A percentile compares a stretch with the other conserved stretches of the same genome.
phyloP scores from a whole-genome alignment of 805 yeast species.

The Starmerella davenportii region DNA sequence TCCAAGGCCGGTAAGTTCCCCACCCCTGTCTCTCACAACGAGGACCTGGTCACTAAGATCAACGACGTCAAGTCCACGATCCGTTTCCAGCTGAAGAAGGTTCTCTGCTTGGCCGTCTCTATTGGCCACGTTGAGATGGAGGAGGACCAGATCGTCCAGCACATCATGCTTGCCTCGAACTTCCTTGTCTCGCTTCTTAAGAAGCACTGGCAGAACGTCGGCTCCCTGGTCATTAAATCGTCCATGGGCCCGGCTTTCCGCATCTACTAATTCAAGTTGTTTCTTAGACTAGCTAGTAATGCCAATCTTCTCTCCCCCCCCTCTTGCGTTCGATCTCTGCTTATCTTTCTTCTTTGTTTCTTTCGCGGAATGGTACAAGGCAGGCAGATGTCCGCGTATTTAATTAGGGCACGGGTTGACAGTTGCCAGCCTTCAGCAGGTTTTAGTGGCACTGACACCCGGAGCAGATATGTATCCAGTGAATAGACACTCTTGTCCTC shows the following conservation, averaged over 20 bases:
- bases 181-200: slow-evolving; percentile 96
- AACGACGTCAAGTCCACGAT: slow-evolving; percentile 97
- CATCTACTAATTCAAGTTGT: slow-evolving; percentile 75
- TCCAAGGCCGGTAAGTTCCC: slow-evolving; percentile 99
- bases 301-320: too few species aligned
- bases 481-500: too few species aligned
- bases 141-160: slow-evolving; percentile 88
- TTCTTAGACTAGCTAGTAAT: too few species aligned
- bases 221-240: slow-evolving; percentile 95
- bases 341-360: too few species aligned
- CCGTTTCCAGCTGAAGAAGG: slow-evolving; percentile 99
- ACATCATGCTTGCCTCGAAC: slow-evolving; percentile 96
- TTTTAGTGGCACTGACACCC: too few species aligned
- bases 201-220: slow-evolving; percentile 99
- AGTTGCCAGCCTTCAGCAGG: too few species aligned
- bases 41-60: slow-evolving; percentile 90
- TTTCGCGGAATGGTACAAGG: too few species aligned
- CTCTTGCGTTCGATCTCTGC: too few species aligned
- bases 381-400: too few species aligned
- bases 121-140: slow-evolving; percentile 99
- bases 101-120: slow-evolving; percentile 97
- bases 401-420: too few species aligned
- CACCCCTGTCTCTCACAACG: slow-evolving; percentile 99
- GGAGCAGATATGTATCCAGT: too few species aligned
- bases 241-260: slow-evolving; percentile 99